Evolutionary conservation across 2,329 filamentous ascomycete species (phyloP), one percentile per base, ranked within the genome.

Genomic region (Ascochyta koolunga): DNA sequence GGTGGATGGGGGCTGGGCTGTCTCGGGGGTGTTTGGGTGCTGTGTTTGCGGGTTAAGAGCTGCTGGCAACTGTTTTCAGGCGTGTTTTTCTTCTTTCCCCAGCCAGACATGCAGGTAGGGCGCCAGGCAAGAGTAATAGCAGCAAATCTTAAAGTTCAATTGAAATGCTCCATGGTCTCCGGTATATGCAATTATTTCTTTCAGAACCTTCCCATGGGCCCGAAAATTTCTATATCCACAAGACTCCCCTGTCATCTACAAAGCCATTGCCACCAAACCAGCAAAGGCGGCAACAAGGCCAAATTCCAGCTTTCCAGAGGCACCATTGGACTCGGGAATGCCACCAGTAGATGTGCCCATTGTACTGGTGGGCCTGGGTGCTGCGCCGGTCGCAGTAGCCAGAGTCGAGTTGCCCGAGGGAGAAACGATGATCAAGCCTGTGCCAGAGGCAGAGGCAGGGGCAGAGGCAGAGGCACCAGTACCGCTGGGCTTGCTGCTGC

Each of bases 201-300:
- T 9, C 31, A 10, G 7, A n/a, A 33, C 15, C 6, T 33, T n/a
- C n/a, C n/a, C n/a, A n/a, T n/a, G n/a, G n/a, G n/a, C n/a, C n/a
- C n/a, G n/a, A n/a, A n/a, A n/a, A n/a, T n/a, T 16, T 33, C 31
- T n/a, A 15, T 33, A 33, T 33, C 31, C 31, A 33, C 31, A 33
- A 32, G 13, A 32, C 15, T 33, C 31, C n/a, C 5, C 15, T 10
- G 15, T 32, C 29, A 31, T 32, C 36, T 70, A 71, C 65, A 70
- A 68, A 43, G 57, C 64, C 11, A 60, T 54, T 37, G 61, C 62
- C 41, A 68, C 49, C 29, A 71, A 22, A 11, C 67, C 67, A 37
- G 63, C 66, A 24, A 70, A 39, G 40, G 65, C 49, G 18, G 64
- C 67, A 5, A 58, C 64, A 43, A 60, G 42, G n/a, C 67, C 62